Conservation (phyloP, 106 monocot species). For the Agapanthus africanus region DNA sequence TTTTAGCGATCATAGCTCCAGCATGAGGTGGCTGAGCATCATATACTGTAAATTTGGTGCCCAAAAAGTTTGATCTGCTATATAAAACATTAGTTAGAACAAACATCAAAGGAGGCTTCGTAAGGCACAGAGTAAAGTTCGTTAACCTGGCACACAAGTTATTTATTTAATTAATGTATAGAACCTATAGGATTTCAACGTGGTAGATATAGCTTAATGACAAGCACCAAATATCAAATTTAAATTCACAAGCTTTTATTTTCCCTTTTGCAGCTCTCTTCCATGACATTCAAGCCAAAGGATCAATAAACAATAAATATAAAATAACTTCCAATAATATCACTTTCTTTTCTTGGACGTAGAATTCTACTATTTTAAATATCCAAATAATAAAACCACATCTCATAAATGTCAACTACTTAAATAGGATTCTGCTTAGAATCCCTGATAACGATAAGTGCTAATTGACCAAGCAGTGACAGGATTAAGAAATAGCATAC, state of each 20-base stretch:
- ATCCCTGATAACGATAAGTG: neutral
- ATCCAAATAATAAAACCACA: neutral
- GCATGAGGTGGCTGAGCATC: conserved; percentile 70
- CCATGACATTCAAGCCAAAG: neutral
- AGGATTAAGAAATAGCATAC: neutral
- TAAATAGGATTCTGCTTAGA: no score
- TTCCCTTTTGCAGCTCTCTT: neutral
- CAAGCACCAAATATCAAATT: neutral
- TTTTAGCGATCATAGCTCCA: conserved; percentile 40
- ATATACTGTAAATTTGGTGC: conserved; percentile 85
- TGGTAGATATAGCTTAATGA: no score
- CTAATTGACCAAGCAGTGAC: neutral
- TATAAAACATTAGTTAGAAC: no score
- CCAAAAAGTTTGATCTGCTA: conserved; percentile 84
- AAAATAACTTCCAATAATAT: neutral
- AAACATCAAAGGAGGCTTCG: no score
- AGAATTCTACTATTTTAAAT: neutral
- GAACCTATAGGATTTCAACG: no score
- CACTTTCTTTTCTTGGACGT: neutral
- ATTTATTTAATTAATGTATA: no score
- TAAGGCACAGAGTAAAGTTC: no score
- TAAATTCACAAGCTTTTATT: neutral
- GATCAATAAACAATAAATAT: neutral
- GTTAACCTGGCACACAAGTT: no score
- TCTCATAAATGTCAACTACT: neutral